Evolutionary conservation across 2,329 filamentous ascomycete species (phyloP), one percentile per base, ranked within the genome.

Genomic region (Neoarthrinium moseri): DNA sequence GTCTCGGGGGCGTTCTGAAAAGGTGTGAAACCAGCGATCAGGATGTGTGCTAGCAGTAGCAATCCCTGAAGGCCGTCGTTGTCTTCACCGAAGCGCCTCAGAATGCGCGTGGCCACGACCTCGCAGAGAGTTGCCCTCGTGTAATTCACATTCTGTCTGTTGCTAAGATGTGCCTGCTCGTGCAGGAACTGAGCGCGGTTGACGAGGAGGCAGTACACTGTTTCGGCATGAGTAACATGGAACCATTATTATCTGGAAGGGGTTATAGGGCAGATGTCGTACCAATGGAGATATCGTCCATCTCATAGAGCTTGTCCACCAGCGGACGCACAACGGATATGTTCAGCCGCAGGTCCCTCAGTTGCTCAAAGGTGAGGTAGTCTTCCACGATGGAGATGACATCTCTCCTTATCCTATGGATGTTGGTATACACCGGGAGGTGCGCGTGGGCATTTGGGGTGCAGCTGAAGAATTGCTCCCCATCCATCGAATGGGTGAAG

Each of bases 21-120:
- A 2, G 89, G 89, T 57, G 91, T 86, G 57, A 95, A 94, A 12
- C 87, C 87, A 13, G 88, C 87, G 12, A 95, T 86, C 17, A 94
- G 78, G 24, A 94, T 86, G 55, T 91, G 87, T 5, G 89, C 83
- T 5, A 94, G 74, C 18, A 89, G 71, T 4, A 94, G 71, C 11
- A 94, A 74, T 1, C 88, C 87, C 21, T 83, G 75, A 0, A 82
- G 73, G 5, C 86, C 87, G 12, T 83, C 79, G 48, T 88, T 83
- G 55, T 91, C 84, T 67, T 94, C 89, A 55, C 88, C 85, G 57
- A 89, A 91, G 43, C 87, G 83, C 27, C 89, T 78, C 44, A 94
- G 69, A 36, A 95, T 85, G 49, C 89, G 84, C 47, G 83, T 86
- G 7, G 89, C 89, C 22, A 94, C 81, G 30, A 94, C 72, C 66